Evolutionary conservation across 352 stramenopile genomes (phyloP), one percentile per base, ranked within the genome.

Genomic region (Pythium dissimile): DNA sequence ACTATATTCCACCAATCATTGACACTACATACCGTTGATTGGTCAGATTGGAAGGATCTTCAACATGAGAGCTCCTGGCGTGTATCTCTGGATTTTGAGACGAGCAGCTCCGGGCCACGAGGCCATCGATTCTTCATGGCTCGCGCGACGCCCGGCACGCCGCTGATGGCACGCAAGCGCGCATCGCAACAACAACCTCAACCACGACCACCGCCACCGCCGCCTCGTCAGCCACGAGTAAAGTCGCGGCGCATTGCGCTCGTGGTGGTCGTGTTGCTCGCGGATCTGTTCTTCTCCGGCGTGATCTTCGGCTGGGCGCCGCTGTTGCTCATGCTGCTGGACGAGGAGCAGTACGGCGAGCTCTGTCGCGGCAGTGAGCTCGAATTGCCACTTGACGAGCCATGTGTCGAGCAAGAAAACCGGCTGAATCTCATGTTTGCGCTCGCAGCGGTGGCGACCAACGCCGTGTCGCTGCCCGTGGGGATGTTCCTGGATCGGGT

Each of bases 221-320:
- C 34, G 9, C 37, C 9, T 16, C 39, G 50, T 31, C 21, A 42
- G 2, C 6, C 12, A 20, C 21, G 28, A 5, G 50, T 88, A 28
- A 61, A 75, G 37, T 69, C 67, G 15, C 59, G 64, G 47, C 77
- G 76, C 45, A 61, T 88, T 23, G 76, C 77, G 56, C 71, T 94
- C 23, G 82, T 95, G 46, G 45, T 84, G 23, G 58, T 66, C n/a
- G 79, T 94, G 20, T 78, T 89, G 43, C 50, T 82, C 35, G 85
- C 79, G 8, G 82, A 94, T 53, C 60, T 95, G 30, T 69, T 92
- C 54, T 88, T 94, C 62, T 86, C 84, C 10, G 82, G 86, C 1
- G 66, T 94, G n/a, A 76, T 95, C 16, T 94, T 95, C 54, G 86
- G 86, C 37, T 95, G 84, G 84, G 84, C 84, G 21, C 82, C 86